Evolutionary conservation across 2,329 filamentous ascomycete species (phyloP).

Genomic region (Colletotrichum sp.): DNA sequence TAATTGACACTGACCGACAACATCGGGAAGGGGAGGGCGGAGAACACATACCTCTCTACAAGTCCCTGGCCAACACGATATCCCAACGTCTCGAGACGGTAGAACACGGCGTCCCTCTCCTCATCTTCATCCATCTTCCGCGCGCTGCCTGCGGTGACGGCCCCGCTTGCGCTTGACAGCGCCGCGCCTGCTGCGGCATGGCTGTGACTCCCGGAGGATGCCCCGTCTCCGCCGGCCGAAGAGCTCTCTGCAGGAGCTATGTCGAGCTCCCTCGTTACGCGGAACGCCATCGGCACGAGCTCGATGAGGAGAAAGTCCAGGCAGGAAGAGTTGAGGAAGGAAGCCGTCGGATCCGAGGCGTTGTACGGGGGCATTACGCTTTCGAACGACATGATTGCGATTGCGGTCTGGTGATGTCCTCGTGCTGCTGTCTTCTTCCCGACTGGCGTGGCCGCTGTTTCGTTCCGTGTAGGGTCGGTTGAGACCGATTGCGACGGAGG

Average conservation of each 20-base stretch:
- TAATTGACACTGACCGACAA: background rate
- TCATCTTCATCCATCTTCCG: slow-evolving; percentile 75
- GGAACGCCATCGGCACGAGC: slow-evolving; percentile 91
- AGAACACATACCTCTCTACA: slow-evolving; percentile 74
- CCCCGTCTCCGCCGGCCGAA: slow-evolving; percentile 15
- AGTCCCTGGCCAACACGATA: slow-evolving; percentile 93
- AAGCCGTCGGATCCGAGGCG: slow-evolving; percentile 74
- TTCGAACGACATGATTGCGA: slow-evolving; percentile 72
- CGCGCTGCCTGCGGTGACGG: slow-evolving; percentile 15
- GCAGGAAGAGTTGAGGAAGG: slow-evolving; percentile 82
- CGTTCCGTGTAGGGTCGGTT: background rate
- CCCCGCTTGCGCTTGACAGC: slow-evolving; percentile 23
- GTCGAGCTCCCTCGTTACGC: slow-evolving; percentile 78
- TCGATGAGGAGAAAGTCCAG: slow-evolving; percentile 97
- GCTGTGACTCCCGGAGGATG: slow-evolving; percentile 1
- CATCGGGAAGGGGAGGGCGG: background rate
- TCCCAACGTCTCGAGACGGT: slow-evolving; percentile 80
- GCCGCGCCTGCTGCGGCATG: slow-evolving; percentile 15
- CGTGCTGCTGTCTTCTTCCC: background rate
- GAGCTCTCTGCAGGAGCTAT: slow-evolving; percentile 43
- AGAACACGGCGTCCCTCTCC: slow-evolving; percentile 83
- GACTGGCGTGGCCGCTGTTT: background rate
- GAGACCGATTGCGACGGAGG: background rate
- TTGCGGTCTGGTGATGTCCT: background rate
- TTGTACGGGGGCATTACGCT: slow-evolving; percentile 71